Evolutionary conservation across 306 rosid genomes (phyloP).

Genomic region (Cucumis hystrix): DNA sequence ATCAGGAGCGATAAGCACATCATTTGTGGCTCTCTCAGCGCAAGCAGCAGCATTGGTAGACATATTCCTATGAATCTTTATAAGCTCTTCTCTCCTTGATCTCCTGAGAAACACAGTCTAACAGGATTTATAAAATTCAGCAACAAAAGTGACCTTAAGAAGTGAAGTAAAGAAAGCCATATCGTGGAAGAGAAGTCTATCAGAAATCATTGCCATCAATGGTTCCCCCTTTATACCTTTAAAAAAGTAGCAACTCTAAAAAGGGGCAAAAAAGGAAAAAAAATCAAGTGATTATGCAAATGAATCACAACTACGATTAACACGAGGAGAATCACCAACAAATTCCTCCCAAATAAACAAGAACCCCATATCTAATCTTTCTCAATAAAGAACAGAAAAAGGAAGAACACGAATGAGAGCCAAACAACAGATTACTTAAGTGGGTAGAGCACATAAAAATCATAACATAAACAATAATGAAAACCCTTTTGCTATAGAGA

Average conservation of each 20-base stretch:
- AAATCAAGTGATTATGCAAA: background rate
- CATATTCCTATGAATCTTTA: constrained; percentile 25
- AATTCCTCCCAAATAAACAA: background rate
- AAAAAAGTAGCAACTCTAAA: background rate
- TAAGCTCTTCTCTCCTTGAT: background rate
- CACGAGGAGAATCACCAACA: background rate
- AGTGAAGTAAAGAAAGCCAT: background rate
- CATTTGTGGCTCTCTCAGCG: constrained; percentile 95
- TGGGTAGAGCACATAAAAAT: background rate
- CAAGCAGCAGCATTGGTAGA: constrained; percentile 67
- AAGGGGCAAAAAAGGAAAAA: background rate
- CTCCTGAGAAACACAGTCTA: constrained; percentile 1
- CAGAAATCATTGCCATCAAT: background rate
- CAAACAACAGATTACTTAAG: background rate
- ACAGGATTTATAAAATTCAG: background rate
- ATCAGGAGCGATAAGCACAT: constrained; percentile 81
- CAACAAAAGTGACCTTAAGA: background rate
- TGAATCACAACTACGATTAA: background rate
- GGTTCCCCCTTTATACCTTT: background rate
- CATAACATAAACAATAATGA: background rate
- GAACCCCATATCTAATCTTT: background rate
- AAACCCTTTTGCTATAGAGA: background rate
- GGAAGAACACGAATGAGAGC: background rate
- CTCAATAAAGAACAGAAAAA: background rate
- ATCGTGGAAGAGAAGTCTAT: constrained; percentile 2